Evolutionary conservation across 2,329 filamentous ascomycete genomes (phyloP).

Genomic region (Davidsoniella eucalypti): DNA sequence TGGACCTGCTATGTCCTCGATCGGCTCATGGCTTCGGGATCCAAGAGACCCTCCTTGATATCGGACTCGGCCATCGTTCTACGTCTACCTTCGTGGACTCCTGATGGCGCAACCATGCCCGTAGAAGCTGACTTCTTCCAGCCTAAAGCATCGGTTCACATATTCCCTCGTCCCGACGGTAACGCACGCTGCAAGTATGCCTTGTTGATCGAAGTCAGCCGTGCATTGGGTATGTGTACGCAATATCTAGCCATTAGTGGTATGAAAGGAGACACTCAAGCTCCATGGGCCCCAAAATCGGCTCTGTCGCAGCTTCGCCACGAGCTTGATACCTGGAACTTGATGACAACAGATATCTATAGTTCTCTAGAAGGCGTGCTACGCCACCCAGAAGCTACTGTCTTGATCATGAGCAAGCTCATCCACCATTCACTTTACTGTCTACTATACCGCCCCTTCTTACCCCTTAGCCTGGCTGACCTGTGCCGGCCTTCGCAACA

Average conservation of each 20-base stretch:
- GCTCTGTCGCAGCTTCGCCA: constrained; percentile 74
- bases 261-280: constrained; percentile 78
- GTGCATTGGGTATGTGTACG: constrained; percentile 69
- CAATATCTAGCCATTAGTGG: constrained; percentile 71
- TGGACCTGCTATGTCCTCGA: constrained; percentile 84
- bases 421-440: constrained; percentile 80
- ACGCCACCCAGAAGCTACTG: constrained; percentile 60
- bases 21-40: constrained; percentile 66
- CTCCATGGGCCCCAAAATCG: constrained; percentile 77
- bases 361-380: constrained; percentile 60
- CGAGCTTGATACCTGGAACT: constrained; percentile 71
- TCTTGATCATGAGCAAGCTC: constrained; percentile 66
- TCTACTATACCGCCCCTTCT: constrained; percentile 70
- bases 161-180: constrained; percentile 53
- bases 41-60: constrained; percentile 65
- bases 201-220: constrained; percentile 70
- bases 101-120: constrained; percentile 41
- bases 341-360: constrained; percentile 65
- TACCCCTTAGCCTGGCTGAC: constrained; percentile 70
- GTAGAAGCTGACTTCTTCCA: constrained; percentile 71
- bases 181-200: constrained; percentile 62
- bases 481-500: constrained; percentile 67
- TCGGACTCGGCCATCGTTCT: constrained; percentile 54
- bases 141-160: constrained; percentile 45
- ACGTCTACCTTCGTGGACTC: constrained; percentile 58